Percentiles rank a stretch among this genome's conserved stretches.
phyloP scores from a whole-genome alignment of 78 protist species.

The Creolimax fragrantissima region DNA sequence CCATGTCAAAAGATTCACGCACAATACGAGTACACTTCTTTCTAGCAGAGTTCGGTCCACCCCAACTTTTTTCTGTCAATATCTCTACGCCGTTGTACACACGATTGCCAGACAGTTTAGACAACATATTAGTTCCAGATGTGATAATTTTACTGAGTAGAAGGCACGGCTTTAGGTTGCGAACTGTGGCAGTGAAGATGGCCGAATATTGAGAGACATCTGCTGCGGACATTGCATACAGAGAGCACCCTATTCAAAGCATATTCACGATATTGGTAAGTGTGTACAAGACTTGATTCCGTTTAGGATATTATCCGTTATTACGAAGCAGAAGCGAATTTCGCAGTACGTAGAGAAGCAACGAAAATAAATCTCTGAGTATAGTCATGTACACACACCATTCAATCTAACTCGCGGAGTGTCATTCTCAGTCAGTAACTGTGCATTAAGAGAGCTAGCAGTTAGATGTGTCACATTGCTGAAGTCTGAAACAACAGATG shows the following conservation, averaged over 20 bases:
- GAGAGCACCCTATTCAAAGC: not conserved
- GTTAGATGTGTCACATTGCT: not conserved
- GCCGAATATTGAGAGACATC: not conserved
- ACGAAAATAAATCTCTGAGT: too few species aligned
- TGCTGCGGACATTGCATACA: not conserved
- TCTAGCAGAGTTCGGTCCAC: not conserved
- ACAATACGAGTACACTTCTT: not conserved
- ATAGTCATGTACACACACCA: too few species aligned
- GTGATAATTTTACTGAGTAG: not conserved
- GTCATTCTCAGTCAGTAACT: not conserved
- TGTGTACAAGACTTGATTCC: too few species aligned
- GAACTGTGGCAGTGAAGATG: not conserved
- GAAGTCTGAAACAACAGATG: not conserved
- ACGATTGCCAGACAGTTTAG: not conserved
- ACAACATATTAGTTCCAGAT: not conserved
- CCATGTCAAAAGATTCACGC: not conserved
- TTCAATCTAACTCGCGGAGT: not conserved
- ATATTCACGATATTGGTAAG: not conserved
- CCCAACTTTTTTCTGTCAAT: not conserved
- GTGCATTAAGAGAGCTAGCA: not conserved
- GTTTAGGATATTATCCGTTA: too few species aligned
- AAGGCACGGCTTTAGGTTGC: not conserved
- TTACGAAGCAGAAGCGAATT: too few species aligned
- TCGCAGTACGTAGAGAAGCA: too few species aligned
- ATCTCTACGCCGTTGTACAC: not conserved